phyloP scores from a whole-genome alignment of 257 asterid genomes.

The Nicotiana benthamiana region DNA sequence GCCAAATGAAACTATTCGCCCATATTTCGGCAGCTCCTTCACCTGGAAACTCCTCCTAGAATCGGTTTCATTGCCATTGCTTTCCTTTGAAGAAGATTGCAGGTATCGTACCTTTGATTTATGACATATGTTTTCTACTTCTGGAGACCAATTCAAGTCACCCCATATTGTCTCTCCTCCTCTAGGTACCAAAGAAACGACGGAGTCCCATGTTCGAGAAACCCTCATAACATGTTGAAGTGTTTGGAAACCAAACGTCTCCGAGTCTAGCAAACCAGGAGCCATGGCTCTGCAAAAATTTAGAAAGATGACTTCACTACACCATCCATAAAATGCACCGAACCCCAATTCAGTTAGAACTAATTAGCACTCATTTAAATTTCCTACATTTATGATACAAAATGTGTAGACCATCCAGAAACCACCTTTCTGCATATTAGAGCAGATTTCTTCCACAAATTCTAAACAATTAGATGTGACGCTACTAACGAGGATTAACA shows the following conservation, averaged over 20 bases:
- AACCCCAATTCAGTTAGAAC: not conserved
- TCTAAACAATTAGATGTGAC: not conserved
- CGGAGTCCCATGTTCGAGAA: constrained; percentile 9
- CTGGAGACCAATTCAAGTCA: constrained; percentile 5
- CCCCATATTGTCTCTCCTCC: constrained; percentile 12
- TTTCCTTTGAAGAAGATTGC: not conserved
- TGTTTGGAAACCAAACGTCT: constrained; percentile 4
- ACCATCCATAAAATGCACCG: not conserved
- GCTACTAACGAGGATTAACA: not conserved
- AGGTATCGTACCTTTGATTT: not conserved
- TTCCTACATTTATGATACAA: not conserved
- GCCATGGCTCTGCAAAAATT: not conserved
- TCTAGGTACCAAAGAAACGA: constrained; percentile 2
- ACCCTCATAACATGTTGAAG: constrained; percentile 7
- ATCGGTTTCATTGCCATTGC: constrained; percentile 3
- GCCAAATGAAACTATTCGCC: not conserved
- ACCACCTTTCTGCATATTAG: not conserved
- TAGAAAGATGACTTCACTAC: not conserved
- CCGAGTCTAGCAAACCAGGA: constrained; percentile 1
- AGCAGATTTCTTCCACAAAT: not conserved
- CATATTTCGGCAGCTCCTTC: constrained; percentile 6
- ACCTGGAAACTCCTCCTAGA: constrained; percentile 2
- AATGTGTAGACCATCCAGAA: not conserved
- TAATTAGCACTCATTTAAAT: not conserved
- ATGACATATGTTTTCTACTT: constrained; percentile 6